These are phyloP conservation scores for Zygotorulaspora florentina DNA, from an alignment of 805 yeast species.

Conservation along the genomic window DNA sequence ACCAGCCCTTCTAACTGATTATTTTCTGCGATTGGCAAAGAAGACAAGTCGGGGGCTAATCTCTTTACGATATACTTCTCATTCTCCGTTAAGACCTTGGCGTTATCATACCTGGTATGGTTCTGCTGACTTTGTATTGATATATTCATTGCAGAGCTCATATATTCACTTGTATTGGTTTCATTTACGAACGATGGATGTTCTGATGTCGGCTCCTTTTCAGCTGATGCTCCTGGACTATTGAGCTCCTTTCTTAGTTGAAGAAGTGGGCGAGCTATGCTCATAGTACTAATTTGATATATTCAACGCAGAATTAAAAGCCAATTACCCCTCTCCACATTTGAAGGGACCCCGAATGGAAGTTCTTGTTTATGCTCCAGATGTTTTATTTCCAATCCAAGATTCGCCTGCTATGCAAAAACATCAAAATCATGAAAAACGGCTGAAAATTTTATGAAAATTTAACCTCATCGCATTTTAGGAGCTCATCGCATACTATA, in stretches of 20 bases:
- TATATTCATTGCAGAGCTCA: constrained; percentile 8
- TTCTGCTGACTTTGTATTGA: constrained; percentile 10
- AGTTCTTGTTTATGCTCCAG: neutral
- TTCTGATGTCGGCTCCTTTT: constrained; percentile 16
- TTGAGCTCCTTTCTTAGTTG: constrained; percentile 33
- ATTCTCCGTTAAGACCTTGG: constrained; percentile 30
- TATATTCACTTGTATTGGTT: constrained; percentile 5
- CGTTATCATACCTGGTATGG: constrained; percentile 11
- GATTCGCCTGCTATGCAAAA: no score
- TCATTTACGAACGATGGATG: constrained; percentile 3
- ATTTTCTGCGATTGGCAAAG: constrained; percentile 7
- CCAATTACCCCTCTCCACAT: no score
- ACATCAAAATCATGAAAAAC: constrained; percentile 1
- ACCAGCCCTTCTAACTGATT: constrained; percentile 39
- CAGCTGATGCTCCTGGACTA: constrained; percentile 29
- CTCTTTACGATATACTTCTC: constrained; percentile 28
- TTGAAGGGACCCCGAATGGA: no score
- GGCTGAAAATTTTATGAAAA: constrained; percentile 40
- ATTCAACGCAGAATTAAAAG: no score
- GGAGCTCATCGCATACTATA: constrained; percentile 6
- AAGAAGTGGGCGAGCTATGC: constrained; percentile 20
- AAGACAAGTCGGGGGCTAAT: constrained; percentile 21
- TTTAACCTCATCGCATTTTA: neutral
- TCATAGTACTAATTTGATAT: constrained; percentile 2
- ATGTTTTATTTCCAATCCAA: no score